Evolutionary conservation across 106 monocot species (phyloP).

Genomic region (Ottelia alismoides): DNA sequence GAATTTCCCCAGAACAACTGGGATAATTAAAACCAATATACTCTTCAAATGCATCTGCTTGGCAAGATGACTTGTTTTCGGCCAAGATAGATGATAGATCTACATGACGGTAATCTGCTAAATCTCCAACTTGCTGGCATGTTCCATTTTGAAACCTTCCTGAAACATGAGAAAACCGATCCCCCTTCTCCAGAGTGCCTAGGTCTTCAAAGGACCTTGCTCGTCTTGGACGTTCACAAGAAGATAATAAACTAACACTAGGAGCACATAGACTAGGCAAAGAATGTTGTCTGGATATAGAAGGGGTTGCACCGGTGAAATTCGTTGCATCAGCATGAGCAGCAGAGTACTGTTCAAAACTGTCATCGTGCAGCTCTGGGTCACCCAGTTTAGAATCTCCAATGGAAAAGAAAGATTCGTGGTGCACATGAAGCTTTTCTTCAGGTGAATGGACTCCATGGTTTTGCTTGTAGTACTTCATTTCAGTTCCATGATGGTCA

Average conservation of each 20-base stretch:
- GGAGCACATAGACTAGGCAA: conserved; percentile 5
- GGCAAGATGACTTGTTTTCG: too few relatives aligned
- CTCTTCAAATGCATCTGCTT: too few relatives aligned
- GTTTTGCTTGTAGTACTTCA: background rate
- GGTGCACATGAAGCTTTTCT: conserved; percentile 1
- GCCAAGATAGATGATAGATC: too few relatives aligned
- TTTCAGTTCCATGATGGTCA: conserved; percentile 3
- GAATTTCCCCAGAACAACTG: too few relatives aligned
- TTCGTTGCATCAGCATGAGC: background rate
- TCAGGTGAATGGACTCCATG: conserved; percentile 7
- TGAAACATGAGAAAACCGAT: too few relatives aligned
- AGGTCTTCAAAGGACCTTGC: conserved; percentile 36
- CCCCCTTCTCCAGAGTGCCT: too few relatives aligned
- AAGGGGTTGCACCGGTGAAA: too few relatives aligned
- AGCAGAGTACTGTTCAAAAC: conserved; percentile 3
- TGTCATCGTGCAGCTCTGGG: conserved; percentile 10
- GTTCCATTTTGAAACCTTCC: too few relatives aligned
- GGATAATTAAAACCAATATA: too few relatives aligned
- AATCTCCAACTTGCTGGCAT: too few relatives aligned
- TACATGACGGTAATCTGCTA: too few relatives aligned
- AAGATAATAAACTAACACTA: conserved; percentile 4
- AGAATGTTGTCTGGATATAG: conserved; percentile 28
- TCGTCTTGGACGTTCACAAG: background rate
- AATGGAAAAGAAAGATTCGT: conserved; percentile 26
- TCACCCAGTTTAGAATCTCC: conserved; percentile 13